Base-by-base conservation (phyloP, 768 basidiomycete genomes). In the Xerocomus brunneocitrinus region DNA sequence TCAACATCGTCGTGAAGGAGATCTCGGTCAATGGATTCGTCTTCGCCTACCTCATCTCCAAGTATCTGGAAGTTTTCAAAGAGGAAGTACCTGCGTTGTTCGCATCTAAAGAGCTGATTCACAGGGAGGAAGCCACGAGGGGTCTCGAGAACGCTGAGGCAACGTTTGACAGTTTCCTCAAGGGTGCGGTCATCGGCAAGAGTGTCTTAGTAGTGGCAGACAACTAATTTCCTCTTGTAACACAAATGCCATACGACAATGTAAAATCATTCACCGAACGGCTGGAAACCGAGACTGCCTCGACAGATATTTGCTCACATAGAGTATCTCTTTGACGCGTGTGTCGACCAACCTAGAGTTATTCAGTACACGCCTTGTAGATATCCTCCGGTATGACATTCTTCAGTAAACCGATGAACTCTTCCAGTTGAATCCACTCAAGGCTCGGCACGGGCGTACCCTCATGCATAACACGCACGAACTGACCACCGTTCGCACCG, bases 21-120 rank as follows among this genome's bases (percentile, higher is more conserved):
- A 67, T 79, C 34, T 73, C 66, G 12, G 62, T 81, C 10, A 55
- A 66, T n/a, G 80, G 80, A 0, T 79, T 83, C 63, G 65, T 78
- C 45, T 67, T 75, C 12, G 0, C 8, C 5, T 19, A 35, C 25
- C 57, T 64, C 16, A 42, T 59, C 3, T 57, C 62, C 7, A 76
- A 77, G 57, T 74, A 76, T 62, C 42, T 49, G 3, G 66, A 67
- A 7, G 73, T 68, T 6, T 83, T 83, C 65, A 74, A 73, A 47
- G 62, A 62, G 9, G 69, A 63, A 5, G 49, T 82, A 3, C 74
- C 77, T 1, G 58, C 62, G 14, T 63, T 68, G 49, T 50, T 83
- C 16, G 75, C 73, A 2, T 70, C 63, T 9, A 80, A 80, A 5
- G 73, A 80, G 57, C 55, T 82, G 48, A 76, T 73, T 55, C 73